A percentile compares a stretch with the other conserved stretches of the same genome.
Evolutionary conservation across 345 rosid species (phyloP).

Genomic region (Cardamine chenopodiifolia): DNA sequence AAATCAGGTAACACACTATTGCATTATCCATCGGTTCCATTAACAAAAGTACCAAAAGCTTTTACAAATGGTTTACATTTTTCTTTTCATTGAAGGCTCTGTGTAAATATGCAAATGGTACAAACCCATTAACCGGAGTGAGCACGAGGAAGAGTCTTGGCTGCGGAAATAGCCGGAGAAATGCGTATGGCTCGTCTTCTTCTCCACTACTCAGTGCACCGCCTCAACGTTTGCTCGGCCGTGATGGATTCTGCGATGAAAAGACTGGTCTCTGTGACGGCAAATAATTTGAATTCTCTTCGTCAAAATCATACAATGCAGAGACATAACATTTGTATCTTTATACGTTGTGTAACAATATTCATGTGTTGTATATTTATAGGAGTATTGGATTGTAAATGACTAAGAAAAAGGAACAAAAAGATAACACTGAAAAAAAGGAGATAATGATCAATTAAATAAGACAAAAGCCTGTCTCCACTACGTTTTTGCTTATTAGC

Average conservation of each 20-base stretch:
- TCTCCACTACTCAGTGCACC: slow-evolving; percentile 90
- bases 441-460: slow-evolving; percentile 4
- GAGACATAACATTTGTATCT: slow-evolving; percentile 2
- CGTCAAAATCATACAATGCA: slow-evolving; percentile 8
- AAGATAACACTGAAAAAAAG: slow-evolving; percentile 1
- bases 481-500: background rate
- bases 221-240: slow-evolving; percentile 74
- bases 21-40: background rate
- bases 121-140: slow-evolving; percentile 79
- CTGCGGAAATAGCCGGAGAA: slow-evolving; percentile 78
- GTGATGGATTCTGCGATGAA: slow-evolving; percentile 84
- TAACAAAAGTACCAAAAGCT: slow-evolving; percentile 5
- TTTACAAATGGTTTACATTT: background rate
- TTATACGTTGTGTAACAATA: slow-evolving; percentile 21
- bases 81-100: slow-evolving; percentile 61
- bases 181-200: slow-evolving; percentile 84
- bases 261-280: slow-evolving; percentile 75
- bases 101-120: slow-evolving; percentile 92
- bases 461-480: slow-evolving; percentile 2
- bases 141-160: slow-evolving; percentile 85
- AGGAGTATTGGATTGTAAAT: slow-evolving; percentile 10
- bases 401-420: background rate
- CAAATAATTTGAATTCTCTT: slow-evolving; percentile 32
- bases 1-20: slow-evolving; percentile 60
- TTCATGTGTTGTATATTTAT: background rate